phyloP scores from a whole-genome alignment of 306 rosid genomes.

The Mimosa bimucronata region DNA sequence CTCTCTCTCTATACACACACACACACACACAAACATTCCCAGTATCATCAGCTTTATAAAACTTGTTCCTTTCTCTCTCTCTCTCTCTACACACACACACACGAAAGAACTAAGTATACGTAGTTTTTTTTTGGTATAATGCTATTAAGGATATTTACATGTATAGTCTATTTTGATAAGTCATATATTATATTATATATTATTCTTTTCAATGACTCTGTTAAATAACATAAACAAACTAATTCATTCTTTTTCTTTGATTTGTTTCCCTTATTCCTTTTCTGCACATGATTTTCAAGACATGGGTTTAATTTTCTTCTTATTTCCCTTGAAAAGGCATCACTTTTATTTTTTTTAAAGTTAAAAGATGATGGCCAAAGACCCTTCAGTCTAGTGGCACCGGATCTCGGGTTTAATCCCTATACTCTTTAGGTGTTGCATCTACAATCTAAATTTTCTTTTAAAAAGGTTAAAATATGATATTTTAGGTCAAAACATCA shows the following conservation, averaged over 20 bases:
- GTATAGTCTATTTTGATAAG: not conserved
- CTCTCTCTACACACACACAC: not conserved
- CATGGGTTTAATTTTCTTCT: not conserved
- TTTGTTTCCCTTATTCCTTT: not conserved
- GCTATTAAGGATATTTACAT: not conserved
- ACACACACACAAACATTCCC: not conserved
- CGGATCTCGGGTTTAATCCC: no score
- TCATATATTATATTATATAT: not conserved
- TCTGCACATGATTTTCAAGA: not conserved
- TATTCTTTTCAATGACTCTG: no score
- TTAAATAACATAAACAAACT: no score
- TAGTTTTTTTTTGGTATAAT: not conserved
- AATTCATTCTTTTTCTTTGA: not conserved
- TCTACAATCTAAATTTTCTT: no score
- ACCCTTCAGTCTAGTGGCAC: no score
- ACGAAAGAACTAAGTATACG: not conserved
- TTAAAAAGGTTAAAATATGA: no score
- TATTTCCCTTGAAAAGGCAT: not conserved
- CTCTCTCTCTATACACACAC: not conserved
- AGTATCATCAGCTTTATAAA: not conserved
- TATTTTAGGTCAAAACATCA: no score
- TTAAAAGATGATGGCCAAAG: not conserved
- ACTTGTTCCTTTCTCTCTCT: slow-evolving; percentile 37
- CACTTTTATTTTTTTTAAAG: not conserved
- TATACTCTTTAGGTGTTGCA: no score